Base-by-base conservation (phyloP, 176 grass and related monocot genomes). In the Ensete ventricosum region DNA sequence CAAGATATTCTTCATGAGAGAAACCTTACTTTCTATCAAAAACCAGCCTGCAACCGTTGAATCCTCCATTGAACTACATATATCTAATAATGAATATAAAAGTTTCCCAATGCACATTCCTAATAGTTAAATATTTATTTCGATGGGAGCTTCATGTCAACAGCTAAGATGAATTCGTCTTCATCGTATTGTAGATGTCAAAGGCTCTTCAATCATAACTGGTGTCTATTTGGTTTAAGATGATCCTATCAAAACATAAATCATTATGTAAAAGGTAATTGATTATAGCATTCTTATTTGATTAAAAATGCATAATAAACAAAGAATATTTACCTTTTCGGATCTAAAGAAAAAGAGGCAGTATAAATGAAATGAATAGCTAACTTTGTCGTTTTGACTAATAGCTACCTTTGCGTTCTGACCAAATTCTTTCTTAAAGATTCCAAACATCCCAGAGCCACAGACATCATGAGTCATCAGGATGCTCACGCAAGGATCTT, bases 391-490 rank as follows among this genome's bases (percentile, higher is more conserved):
- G n/a, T 60, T 60, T 60, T 19, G 17, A 60, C 4, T 14, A 24
- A 19, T 49, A 19, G 8, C 80, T 66, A 81, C 81, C 86, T 86
- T 91, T 54, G 95, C 88, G 73, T 94, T 82, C 75, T 91, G 71
- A 63, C 95, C 95, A 62, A 98, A 98, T 58, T 98, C 95, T 77
- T 73, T 83, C 76, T 93, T 91, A 81, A 98, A 93, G 74, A 98
- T 94, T 26, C 90, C 95, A 21, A 98, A 87, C 11, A 90, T 94
- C 27, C 90, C 90, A 0, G 95, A 90, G 1, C 90, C 88, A 69
- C 88, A 85, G 3, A 94, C 90, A 67, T 98, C 95, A 65, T 98
- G 95, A 57, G 95, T 98, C 95, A 98, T 98, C 63, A 98, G 73
- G 72, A 98, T 27, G 88, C 80, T 60, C 89, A 83, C 53, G 95